These are phyloP conservation scores for Myriosclerotinia curreyana DNA, from an alignment of 2,329 filamentous ascomycete genomes.

Conservation along the genomic window DNA sequence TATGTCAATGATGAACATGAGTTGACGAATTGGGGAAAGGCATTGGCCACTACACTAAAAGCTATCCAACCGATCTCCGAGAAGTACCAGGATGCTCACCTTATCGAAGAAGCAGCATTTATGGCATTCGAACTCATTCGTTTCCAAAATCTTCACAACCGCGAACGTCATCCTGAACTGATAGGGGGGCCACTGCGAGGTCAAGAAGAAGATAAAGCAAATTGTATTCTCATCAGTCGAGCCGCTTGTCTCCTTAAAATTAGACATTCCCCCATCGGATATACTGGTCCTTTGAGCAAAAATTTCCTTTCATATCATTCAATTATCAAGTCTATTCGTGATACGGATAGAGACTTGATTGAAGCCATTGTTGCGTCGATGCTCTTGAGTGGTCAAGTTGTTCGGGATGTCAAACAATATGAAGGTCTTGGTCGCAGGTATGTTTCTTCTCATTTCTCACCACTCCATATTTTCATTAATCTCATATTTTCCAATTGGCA, in stretches of 20 bases:
- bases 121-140: slow-evolving; percentile 83
- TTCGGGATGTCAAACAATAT: slow-evolving; percentile 60
- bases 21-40: slow-evolving; percentile 80
- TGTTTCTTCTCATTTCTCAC: slow-evolving; percentile 35
- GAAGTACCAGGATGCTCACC: slow-evolving; percentile 43
- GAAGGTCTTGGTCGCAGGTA: slow-evolving; percentile 71
- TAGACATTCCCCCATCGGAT: slow-evolving; percentile 80
- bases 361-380: slow-evolving; percentile 79
- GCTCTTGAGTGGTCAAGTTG: slow-evolving; percentile 75
- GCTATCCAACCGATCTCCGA: slow-evolving; percentile 55
- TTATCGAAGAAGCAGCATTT: slow-evolving; percentile 72
- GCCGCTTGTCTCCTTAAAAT: slow-evolving; percentile 80
- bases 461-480: slow-evolving; percentile 19
- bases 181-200: slow-evolving; percentile 56
- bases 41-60: slow-evolving; percentile 67
- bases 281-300: slow-evolving; percentile 90
- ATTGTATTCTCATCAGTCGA: slow-evolving; percentile 79
- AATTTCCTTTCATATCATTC: slow-evolving; percentile 85
- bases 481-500: background rate
- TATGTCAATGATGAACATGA: slow-evolving; percentile 78
- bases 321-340: slow-evolving; percentile 74
- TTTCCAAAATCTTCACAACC: slow-evolving; percentile 72
- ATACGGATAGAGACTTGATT: slow-evolving; percentile 74
- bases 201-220: slow-evolving; percentile 69
- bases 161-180: slow-evolving; percentile 55